phyloP scores from a whole-genome alignment of 257 asterid genomes.

The Solanum lycopersicoides region DNA sequence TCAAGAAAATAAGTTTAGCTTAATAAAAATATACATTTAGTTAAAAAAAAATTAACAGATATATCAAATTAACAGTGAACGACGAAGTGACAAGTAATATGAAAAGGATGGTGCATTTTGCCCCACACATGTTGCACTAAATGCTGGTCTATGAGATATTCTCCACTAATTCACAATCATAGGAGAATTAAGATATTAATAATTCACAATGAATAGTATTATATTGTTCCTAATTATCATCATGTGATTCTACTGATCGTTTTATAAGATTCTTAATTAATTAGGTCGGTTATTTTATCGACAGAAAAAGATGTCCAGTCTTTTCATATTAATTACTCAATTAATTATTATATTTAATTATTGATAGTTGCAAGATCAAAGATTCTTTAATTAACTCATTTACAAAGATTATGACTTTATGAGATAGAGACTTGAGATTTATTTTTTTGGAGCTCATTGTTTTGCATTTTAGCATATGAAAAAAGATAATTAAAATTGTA shows the following conservation, averaged over 20 bases:
- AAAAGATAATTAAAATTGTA: neutral
- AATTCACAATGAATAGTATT: neutral
- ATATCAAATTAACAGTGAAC: neutral
- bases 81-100: neutral
- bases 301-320: neutral
- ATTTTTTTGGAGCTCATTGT: neutral
- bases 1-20: too few species aligned
- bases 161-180: neutral
- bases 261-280: neutral
- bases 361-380: neutral
- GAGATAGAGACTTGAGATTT: neutral
- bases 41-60: too few species aligned
- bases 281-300: constrained; percentile 1
- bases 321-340: neutral
- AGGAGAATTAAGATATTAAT: neutral
- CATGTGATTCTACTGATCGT: constrained; percentile 6
- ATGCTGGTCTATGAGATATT: neutral
- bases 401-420: neutral
- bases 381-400: neutral
- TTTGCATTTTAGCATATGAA: neutral
- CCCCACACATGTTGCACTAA: neutral
- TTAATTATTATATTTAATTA: neutral
- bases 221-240: constrained; percentile 1
- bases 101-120: neutral
- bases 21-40: too few species aligned